Conservation (phyloP, 1,284 basidiomycete genomes). For the Apiotrichum gamsii region DNA sequence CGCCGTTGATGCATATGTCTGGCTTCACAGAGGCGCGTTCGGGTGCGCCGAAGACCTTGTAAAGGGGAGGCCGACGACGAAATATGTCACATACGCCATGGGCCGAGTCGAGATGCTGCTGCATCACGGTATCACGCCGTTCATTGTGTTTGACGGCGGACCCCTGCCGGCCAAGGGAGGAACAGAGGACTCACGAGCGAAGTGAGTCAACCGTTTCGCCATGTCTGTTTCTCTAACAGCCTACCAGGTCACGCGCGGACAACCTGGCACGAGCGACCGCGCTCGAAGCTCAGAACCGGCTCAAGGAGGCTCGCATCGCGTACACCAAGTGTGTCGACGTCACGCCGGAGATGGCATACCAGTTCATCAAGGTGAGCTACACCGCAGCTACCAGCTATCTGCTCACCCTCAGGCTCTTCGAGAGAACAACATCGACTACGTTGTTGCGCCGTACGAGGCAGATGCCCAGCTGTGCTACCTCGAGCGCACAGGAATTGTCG, state of each 20-base stretch:
- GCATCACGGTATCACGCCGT: constrained; percentile 78
- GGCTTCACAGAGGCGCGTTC: constrained; percentile 93
- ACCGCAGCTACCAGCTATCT: background rate
- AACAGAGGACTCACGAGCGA: constrained; percentile 75
- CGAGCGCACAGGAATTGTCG: constrained; percentile 73
- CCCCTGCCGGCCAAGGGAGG: constrained; percentile 87
- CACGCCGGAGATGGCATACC: constrained; percentile 94
- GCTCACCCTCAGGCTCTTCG: constrained; percentile 61
- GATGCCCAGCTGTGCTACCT: constrained; percentile 95
- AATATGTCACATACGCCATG: constrained; percentile 97
- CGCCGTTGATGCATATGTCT: constrained; percentile 62
- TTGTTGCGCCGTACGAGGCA: constrained; percentile 98
- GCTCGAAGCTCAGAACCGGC: constrained; percentile 69
- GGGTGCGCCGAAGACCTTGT: constrained; percentile 87
- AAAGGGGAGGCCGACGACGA: constrained; percentile 71
- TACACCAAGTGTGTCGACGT: constrained; percentile 92
- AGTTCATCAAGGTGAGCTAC: constrained; percentile 78
- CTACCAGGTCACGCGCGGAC: constrained; percentile 48
- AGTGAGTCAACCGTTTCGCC: constrained; percentile 35
- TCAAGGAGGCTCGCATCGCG: constrained; percentile 72
- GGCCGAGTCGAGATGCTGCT: constrained; percentile 77
- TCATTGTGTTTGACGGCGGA: constrained; percentile 94
- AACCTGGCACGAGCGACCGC: constrained; percentile 59
- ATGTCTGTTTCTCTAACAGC: background rate
- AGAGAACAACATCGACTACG: constrained; percentile 70